These are phyloP conservation scores for Sporothrix euskadiensis DNA, from an alignment of 2,329 filamentous ascomycete genomes.

Conservation along the genomic window DNA sequence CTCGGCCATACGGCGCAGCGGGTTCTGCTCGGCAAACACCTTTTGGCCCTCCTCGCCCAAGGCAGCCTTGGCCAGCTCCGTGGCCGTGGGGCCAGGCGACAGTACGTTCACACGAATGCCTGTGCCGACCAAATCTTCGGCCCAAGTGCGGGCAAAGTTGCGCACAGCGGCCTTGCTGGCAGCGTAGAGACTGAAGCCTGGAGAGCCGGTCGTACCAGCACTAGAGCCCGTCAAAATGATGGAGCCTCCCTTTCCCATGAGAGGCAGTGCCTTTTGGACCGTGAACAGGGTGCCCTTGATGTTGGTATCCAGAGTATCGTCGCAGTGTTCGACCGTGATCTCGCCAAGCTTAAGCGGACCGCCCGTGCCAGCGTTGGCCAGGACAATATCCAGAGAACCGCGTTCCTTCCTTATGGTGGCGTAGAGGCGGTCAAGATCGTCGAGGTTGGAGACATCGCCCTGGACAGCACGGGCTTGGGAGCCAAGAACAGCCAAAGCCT, in stretches of 20 bases:
- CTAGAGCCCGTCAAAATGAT: constrained; percentile 31
- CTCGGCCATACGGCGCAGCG: constrained; percentile 29
- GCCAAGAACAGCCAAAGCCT: constrained; percentile 41
- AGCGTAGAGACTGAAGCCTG: constrained; percentile 23
- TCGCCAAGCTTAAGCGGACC: constrained; percentile 58
- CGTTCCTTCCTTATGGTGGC: constrained; percentile 29
- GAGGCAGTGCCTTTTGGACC: constrained; percentile 30
- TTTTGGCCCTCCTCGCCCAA: constrained; percentile 26
- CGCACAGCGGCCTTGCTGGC: constrained; percentile 30
- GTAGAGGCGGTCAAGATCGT: constrained; percentile 25
- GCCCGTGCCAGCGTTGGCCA: constrained; percentile 78
- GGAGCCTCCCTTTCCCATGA: constrained; percentile 28
- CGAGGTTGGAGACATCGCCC: constrained; percentile 24
- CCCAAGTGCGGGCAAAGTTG: constrained; percentile 29
- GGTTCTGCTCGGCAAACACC: constrained; percentile 22
- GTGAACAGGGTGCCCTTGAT: constrained; percentile 61
- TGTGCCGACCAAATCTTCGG: constrained; percentile 24
- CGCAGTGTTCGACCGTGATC: constrained; percentile 52
- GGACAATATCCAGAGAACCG: constrained; percentile 53
- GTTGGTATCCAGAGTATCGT: constrained; percentile 66
- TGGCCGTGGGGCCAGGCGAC: constrained; percentile 28
- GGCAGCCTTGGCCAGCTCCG: constrained; percentile 27
- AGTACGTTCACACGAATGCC: constrained; percentile 30
- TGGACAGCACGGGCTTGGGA: constrained; percentile 27
- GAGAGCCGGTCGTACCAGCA: constrained; percentile 28